Evolutionary conservation across 2,329 filamentous ascomycete genomes (phyloP).

Genomic region (Thielaviopsis punctulata): DNA sequence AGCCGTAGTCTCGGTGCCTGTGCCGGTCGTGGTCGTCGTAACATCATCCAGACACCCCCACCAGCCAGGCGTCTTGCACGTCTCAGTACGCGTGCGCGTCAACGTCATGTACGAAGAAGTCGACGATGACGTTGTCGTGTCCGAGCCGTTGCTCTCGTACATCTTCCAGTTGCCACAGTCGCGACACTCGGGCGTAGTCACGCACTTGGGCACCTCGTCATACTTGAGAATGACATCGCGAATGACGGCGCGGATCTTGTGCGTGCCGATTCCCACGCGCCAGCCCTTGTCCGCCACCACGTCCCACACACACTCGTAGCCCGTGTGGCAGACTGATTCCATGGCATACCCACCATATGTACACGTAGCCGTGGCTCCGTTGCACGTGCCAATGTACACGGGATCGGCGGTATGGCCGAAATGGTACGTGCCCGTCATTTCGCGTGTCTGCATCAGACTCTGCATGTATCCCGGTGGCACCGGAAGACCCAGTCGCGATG

Average conservation of each 20-base stretch:
- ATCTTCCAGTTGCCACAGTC: slow-evolving; percentile 93
- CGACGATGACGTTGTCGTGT: slow-evolving; percentile 45
- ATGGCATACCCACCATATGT: slow-evolving; percentile 86
- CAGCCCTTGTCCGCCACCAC: slow-evolving; percentile 83
- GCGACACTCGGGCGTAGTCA: slow-evolving; percentile 58
- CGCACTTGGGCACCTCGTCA: slow-evolving; percentile 61
- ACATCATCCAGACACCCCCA: slow-evolving; percentile 62
- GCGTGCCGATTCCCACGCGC: slow-evolving; percentile 78
- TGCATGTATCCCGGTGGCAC: slow-evolving; percentile 64
- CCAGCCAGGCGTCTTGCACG: slow-evolving; percentile 85
- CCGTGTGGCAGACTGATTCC: slow-evolving; percentile 83
- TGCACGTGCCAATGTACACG: slow-evolving; percentile 85
- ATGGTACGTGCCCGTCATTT: slow-evolving; percentile 66
- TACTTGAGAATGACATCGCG: slow-evolving; percentile 74
- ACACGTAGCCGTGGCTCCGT: slow-evolving; percentile 74
- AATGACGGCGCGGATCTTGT: slow-evolving; percentile 80
- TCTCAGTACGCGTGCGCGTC: slow-evolving; percentile 65
- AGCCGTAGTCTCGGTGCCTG: slow-evolving; percentile 18
- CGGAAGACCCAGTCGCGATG: slow-evolving; percentile 68
- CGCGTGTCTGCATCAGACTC: slow-evolving; percentile 49
- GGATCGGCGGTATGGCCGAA: slow-evolving; percentile 94
- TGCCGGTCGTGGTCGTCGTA: slow-evolving; percentile 28
- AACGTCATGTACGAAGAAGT: slow-evolving; percentile 27
- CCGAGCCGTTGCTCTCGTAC: slow-evolving; percentile 79
- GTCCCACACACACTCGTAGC: slow-evolving; percentile 77